Evolutionary conservation across 225 moss, liverwort and hornwort species (phyloP), one percentile per base, ranked within the genome.

Genomic region (Pseudoscleropodium purum): DNA sequence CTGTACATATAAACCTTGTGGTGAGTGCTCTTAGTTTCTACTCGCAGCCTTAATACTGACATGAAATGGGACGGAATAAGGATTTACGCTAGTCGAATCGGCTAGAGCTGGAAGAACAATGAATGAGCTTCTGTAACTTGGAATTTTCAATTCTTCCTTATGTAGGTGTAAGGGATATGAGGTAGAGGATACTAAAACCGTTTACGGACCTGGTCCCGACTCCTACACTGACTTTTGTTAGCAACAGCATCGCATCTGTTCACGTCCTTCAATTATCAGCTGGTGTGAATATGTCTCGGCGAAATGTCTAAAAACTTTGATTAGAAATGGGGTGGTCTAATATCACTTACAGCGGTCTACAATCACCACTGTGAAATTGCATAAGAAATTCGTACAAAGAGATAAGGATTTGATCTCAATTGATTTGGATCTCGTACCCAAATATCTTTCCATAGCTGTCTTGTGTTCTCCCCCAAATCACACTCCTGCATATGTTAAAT

Each of bases 1-100:
- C 96, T 43, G 88, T 99, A 83, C 98, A 97, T 79, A 77, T 99
- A 36, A 99, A 99, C 86, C 94, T 97, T 63, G 96, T 99, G 96
- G 96, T 96, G 90, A 82, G 93, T 87, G 67, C 52, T 65, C 66
- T 81, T 27, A 78, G 59, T n/a, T 72, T 84, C 54, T 79, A 49
- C 67, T 66, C 47, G 36, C 47, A 18, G 85, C 36, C 54, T 49
- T 91, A 72, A 39, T 39, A 19, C 39, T 33, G 64, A 64, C 7
- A 43, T 73, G 51, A 33, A 49, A 67, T 33, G 41, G 80, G 52
- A 39, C 34, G 11, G 31, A 41, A 51, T 47, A 47, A 39, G n/a
- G 72, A 24, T 64, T 18, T 69, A 29, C 54, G 72, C 72, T 74
- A 45, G 25, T 64, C 9, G 41, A 84, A 88, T 73, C 18, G 18